These are phyloP conservation scores for Evernia prunastri DNA, from an alignment of 495 filamentous ascomycete species.

Conservation along the genomic window DNA sequence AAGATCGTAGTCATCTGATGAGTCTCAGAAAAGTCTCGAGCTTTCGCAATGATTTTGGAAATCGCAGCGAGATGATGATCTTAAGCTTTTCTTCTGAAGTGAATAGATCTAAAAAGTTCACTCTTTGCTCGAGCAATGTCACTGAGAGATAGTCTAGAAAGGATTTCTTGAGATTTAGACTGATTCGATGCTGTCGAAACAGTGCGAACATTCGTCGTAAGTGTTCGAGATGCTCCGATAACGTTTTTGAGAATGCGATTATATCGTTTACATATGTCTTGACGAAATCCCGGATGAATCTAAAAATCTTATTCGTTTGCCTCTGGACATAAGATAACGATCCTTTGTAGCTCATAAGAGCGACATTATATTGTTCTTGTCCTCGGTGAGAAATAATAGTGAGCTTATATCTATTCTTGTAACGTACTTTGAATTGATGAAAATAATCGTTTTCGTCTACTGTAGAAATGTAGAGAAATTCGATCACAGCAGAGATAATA, in stretches of 20 bases:
- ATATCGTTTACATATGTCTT: not conserved
- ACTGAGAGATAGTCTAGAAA: conserved; percentile 12
- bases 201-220: not conserved
- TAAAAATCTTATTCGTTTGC: not conserved
- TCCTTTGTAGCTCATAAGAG: not conserved
- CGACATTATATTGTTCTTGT: not conserved
- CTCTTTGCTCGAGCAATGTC: conserved; percentile 2
- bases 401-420: no score
- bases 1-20: not conserved
- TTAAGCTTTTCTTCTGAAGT: conserved; percentile 4
- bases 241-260: not conserved
- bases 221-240: not conserved
- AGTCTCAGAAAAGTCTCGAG: conserved; percentile 14
- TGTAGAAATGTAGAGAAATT: no score
- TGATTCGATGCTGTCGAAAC: not conserved
- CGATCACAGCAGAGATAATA: no score
- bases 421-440: no score
- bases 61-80: not conserved
- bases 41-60: not conserved
- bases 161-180: not conserved
- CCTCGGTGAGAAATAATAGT: not conserved
- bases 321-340: not conserved
- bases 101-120: conserved; percentile 7
- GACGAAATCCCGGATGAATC: not conserved
- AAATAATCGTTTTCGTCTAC: no score